Base-by-base conservation (phyloP, 1,284 basidiomycete species). In the Ganoderma leucocontextum region DNA sequence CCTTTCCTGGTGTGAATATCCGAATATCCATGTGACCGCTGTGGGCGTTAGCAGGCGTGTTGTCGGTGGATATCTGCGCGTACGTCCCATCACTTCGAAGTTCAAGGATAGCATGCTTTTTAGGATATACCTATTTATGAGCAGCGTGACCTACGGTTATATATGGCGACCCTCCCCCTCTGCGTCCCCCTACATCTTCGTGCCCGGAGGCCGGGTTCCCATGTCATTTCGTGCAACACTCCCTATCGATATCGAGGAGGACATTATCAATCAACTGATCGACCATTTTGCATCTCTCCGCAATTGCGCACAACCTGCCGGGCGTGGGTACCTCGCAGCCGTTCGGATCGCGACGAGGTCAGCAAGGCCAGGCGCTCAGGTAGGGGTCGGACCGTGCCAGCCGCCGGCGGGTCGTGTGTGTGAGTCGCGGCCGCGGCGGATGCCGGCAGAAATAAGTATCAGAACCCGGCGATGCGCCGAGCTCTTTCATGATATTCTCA, bases 231-330 rank as follows among this genome's bases (percentile, higher is more conserved):
- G 13, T 55, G 53, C 29, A 8, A 33, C 53, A 35, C 33, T 55
- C 29, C 53, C 29, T 29, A 17, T 33, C 10, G 53, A 55, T 35
- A 35, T 55, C 53, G 53, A 55, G 53, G 53, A 55, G 53, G 17
- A 55, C 29, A 17, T 55, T 13, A 35, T 55, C 53, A 29, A 55
- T 13, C 29, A 29, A 3, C 53, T 55, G 15, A 13, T 17, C 17
- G 5, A 19, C 29, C 13, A 55, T 8, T 55, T 55, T 25, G 29
- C 29, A 17, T 55, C 53, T 13, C 53, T 55, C 53, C 29, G 53
- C 53, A 55, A 35, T 19, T 55, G 53, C 33, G 25, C 53, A 15
- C 53, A 2, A 55, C 53, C 13, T 55, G 53, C 7, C 53, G 33
- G 15, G 25, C 53, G 1, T 55, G 53, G 53, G 4, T 55, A 7